A percentile compares a stretch with the other conserved stretches of the same genome.
phyloP scores from a whole-genome alignment of 1,284 basidiomycete species.

The Heterobasidion parviporum region DNA sequence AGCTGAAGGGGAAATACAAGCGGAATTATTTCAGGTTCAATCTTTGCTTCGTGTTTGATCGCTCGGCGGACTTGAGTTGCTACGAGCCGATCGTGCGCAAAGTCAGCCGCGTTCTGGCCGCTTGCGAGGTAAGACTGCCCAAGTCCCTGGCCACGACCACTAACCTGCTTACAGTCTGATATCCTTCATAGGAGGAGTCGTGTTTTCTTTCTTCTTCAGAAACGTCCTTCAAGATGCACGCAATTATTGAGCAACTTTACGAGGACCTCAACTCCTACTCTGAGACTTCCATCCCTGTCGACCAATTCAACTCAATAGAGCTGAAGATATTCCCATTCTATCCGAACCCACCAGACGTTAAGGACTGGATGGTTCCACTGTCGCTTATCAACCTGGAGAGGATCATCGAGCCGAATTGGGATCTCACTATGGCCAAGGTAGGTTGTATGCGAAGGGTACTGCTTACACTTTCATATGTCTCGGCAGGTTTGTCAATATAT shows the following conservation, averaged over 20 bases:
- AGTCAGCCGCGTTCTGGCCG: conserved; percentile 79
- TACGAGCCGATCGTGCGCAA: conserved; percentile 97
- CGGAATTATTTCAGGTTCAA: conserved; percentile 93
- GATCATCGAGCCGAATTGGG: conserved; percentile 89
- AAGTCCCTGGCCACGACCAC: not conserved
- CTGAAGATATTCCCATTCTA: conserved; percentile 96
- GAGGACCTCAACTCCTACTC: conserved; percentile 97
- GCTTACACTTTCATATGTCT: conserved; percentile 3
- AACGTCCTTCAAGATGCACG: conserved; percentile 67
- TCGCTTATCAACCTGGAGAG: conserved; percentile 79
- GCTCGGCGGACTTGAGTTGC: conserved; percentile 81
- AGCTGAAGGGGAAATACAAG: conserved; percentile 65
- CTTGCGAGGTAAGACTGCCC: conserved; percentile 68
- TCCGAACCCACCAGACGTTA: conserved; percentile 83
- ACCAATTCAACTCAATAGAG: conserved; percentile 87
- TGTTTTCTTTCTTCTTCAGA: conserved; percentile 75
- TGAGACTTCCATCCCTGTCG: conserved; percentile 86
- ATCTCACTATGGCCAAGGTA: conserved; percentile 88
- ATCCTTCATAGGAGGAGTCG: conserved; percentile 67
- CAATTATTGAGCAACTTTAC: conserved; percentile 92
- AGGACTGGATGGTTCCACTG: conserved; percentile 95
- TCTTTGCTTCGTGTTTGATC: conserved; percentile 93
- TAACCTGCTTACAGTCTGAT: not conserved
- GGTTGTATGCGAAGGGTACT: conserved; percentile 4
- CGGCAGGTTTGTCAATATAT: conserved; percentile 70